Conservation (phyloP, 1,139 yeast species). For the Lodderomyces pseudojiufengensis region DNA sequence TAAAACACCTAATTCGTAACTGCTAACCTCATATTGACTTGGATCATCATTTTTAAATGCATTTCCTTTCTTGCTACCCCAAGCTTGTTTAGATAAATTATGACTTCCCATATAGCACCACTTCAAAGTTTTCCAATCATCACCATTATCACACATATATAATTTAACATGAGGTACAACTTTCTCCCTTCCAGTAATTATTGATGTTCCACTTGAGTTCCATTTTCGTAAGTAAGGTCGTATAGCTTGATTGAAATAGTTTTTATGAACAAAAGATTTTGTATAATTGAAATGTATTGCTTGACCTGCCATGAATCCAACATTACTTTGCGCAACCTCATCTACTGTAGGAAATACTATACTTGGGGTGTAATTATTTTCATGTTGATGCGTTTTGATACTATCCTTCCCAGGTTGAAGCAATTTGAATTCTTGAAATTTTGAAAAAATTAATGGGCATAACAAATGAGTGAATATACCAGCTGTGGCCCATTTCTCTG, state of each 20-base stretch:
- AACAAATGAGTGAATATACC: conserved; percentile 57
- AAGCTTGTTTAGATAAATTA: conserved; percentile 63
- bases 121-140: conserved; percentile 45
- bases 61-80: conserved; percentile 50
- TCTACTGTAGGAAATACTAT: conserved; percentile 53
- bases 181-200: conserved; percentile 22
- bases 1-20: conserved; percentile 60
- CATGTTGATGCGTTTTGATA: conserved; percentile 22
- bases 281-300: conserved; percentile 52
- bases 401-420: conserved; percentile 29
- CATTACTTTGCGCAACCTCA: conserved; percentile 43
- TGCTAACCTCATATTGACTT: conserved; percentile 25
- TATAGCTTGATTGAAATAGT: conserved; percentile 32
- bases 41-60: conserved; percentile 16
- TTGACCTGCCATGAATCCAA: conserved; percentile 49
- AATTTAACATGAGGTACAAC: conserved; percentile 42
- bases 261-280: conserved; percentile 18
- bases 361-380: conserved; percentile 38
- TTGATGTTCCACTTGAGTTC: conserved; percentile 16
- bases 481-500: conserved; percentile 26
- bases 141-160: conserved; percentile 43
- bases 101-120: conserved; percentile 71
- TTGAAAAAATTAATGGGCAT: conserved; percentile 39
- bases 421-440: conserved; percentile 14
- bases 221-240: conserved; percentile 34